Base-by-base conservation (phyloP, 169 alveolate genomes). In the Cystoisospora suis region DNA sequence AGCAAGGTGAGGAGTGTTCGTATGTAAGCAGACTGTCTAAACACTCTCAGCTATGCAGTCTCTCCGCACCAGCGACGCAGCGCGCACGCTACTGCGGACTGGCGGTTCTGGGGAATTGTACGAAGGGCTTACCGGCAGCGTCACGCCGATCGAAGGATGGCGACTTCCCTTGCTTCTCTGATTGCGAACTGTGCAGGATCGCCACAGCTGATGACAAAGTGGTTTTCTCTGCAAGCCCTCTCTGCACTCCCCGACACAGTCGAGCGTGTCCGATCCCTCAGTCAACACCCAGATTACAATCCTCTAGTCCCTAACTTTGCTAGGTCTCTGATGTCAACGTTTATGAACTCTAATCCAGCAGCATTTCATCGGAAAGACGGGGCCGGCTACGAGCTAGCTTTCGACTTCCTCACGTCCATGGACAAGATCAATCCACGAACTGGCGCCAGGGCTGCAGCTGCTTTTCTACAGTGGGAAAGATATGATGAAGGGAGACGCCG, bases 181-280 rank as follows among this genome's bases (percentile, higher is more conserved):
- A n/a, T n/a, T n/a, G n/a, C n/a, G n/a, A n/a, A n/a, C n/a, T n/a
- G n/a, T n/a, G n/a, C 77, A 65, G 77, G 77, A 36, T 32, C n/a
- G n/a, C 42, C 77, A 32, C 77, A 65, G 34, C 77, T 65, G 45
- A 36, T 65, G 9, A 65, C 77, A 23, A 65, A 65, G 77, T 75
- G 93, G 90, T 91, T 91, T 58, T 38, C 90, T 3, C 69, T 91
- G 42, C 93, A 87, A 65, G 92, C 94, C 34, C 44, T 38, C 7
- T 23, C 93, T 3, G 90, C 79, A n/a, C 87, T 58, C 38, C 93
- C 89, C 20, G 90, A 87, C 40, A 75, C 34, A 9, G 72, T 91
- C 29, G 90, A 87, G 87, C 46, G 91, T 12, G 61, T 91, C 42
- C 47, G 53, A 56, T 27, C 38, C 72, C 93, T 91, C 47, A 42